phyloP scores from a whole-genome alignment of 2,329 filamentous ascomycete species.

The Phyllosticta citriasiana region DNA sequence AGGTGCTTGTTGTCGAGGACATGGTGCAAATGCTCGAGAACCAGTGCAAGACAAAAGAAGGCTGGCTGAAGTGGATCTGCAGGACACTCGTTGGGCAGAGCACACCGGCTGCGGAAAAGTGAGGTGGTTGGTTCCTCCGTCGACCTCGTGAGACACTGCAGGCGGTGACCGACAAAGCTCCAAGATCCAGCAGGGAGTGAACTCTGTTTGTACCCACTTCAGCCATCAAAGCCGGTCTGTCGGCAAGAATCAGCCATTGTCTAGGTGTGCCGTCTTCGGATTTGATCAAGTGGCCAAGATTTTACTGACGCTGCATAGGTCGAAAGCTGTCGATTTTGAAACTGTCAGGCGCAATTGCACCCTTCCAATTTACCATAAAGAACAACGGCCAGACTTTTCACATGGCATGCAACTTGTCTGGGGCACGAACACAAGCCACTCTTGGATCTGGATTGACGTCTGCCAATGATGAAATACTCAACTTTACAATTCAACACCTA shows the following conservation, averaged over 20 bases:
- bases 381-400: background rate
- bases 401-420: background rate
- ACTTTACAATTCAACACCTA: background rate
- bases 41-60: constrained; percentile 33
- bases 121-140: background rate
- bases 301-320: background rate
- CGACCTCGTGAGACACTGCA: background rate
- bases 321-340: background rate
- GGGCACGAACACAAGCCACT: background rate
- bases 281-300: background rate
- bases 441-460: background rate
- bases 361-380: background rate
- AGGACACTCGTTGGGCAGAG: background rate
- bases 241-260: background rate
- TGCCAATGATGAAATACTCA: background rate
- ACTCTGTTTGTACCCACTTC: background rate
- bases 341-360: background rate
- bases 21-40: constrained; percentile 46
- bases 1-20: constrained; percentile 38
- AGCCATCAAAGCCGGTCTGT: background rate
- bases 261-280: background rate
- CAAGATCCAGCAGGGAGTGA: background rate
- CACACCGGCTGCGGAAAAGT: background rate
- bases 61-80: constrained; percentile 24
- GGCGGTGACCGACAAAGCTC: background rate